Evolutionary conservation across 768 basidiomycete genomes (phyloP).

Genomic region (Mycena maculata): DNA sequence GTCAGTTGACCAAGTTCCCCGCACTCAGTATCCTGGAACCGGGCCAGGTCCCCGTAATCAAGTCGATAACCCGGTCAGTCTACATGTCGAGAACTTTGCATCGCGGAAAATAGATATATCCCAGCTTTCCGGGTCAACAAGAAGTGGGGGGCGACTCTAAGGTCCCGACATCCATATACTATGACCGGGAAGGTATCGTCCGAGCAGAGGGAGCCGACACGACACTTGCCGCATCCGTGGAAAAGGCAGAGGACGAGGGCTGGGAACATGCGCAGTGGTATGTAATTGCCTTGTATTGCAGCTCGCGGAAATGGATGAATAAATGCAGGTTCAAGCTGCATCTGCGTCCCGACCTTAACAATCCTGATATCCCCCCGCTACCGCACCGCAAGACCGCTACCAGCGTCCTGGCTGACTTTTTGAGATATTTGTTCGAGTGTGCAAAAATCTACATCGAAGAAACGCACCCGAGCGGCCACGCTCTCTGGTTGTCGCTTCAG

Average conservation of each 20-base stretch:
- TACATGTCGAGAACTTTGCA: background rate
- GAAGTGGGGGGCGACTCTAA: constrained; percentile 33
- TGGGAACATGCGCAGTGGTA: constrained; percentile 26
- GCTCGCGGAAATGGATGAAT: background rate
- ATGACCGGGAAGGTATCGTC: constrained; percentile 23
- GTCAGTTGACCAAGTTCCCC: background rate
- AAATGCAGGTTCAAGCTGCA: constrained; percentile 55
- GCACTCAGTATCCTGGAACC: constrained; percentile 50
- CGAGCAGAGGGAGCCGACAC: constrained; percentile 32
- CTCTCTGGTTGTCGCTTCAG: constrained; percentile 55
- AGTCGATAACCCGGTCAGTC: constrained; percentile 50
- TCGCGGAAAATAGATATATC: background rate
- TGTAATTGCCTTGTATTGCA: background rate
- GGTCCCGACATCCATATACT: constrained; percentile 33
- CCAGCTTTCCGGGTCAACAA: constrained; percentile 27
- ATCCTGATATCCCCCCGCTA: constrained; percentile 50
- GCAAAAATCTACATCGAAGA: constrained; percentile 56
- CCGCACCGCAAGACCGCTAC: constrained; percentile 54
- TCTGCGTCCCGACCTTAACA: constrained; percentile 47
- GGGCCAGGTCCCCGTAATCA: constrained; percentile 46
- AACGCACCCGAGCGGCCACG: constrained; percentile 49
- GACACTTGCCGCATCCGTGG: background rate
- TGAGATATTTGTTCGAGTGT: constrained; percentile 56
- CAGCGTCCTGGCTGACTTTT: constrained; percentile 60
- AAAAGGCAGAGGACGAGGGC: constrained; percentile 13